Base-by-base conservation (phyloP, 164 flowering plant species). In the Santalum album region DNA sequence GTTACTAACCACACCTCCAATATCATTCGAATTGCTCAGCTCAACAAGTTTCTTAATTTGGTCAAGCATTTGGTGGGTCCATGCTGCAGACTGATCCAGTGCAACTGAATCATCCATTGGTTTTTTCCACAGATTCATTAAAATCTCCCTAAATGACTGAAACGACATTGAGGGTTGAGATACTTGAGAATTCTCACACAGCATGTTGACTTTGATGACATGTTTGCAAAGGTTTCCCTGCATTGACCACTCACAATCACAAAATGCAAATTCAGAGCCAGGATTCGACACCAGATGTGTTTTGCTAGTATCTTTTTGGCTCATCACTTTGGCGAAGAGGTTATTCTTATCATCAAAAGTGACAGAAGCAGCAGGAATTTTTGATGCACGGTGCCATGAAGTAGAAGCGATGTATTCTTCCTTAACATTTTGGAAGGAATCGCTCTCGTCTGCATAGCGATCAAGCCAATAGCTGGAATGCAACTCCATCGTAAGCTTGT, bases 181-280 rank as follows among this genome's bases (percentile, higher is more conserved):
- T 18, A 59, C 69, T 49, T 56, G 60, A 21, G 29, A 60, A 57
- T 61, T 71, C 32, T 74, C 73, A 63, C 84, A 83, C 4, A 87
- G 58, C 96, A 78, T 83, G 59, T 87, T 83, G 52, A 83, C 95
- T 71, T 92, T 92, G 61, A 92, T 83, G 39, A 89, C 78, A 69
- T 92, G 96, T 72, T 92, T 92, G 82, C 99, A 89, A 29, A 89
- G 74, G 67, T 92, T 89, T 29, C 97, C 97, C 49, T 78, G 89
- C 77, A 84, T 58, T 10, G 97, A 78, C 99, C 99, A 92, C 11
- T 74, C 64, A 70, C 99, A 92, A 66, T 89, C 86, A 62, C 96
- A 92, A 54, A 82, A 74, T 22, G 96, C 77, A 68, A 89, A 90
- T 56, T 92, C 97, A 7, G 99, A 87, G 25, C 96, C 91, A 40